These are phyloP conservation scores for Suillus occidentalis DNA, from an alignment of 768 basidiomycete species.

Conservation along the genomic window DNA sequence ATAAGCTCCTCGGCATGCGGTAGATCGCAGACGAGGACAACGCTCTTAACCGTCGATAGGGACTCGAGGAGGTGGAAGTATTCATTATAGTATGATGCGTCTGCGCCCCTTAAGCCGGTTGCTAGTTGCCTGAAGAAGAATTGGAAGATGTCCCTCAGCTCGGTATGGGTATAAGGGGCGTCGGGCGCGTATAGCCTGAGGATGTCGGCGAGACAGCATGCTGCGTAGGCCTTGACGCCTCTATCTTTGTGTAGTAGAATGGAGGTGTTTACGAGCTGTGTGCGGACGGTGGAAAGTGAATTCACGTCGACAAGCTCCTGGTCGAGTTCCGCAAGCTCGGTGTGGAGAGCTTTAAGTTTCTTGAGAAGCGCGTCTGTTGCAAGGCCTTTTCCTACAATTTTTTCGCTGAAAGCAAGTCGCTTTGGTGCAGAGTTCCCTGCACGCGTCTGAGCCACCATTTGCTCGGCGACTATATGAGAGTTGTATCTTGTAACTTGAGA, in stretches of 20 bases:
- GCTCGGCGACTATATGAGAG: slow-evolving; percentile 14
- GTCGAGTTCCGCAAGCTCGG: slow-evolving; percentile 78
- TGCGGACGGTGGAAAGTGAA: slow-evolving; percentile 68
- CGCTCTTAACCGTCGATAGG: slow-evolving; percentile 90
- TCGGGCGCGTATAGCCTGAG: slow-evolving; percentile 94
- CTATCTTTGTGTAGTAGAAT: slow-evolving; percentile 93
- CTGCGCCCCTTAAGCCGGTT: slow-evolving; percentile 69
- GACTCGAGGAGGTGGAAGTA: slow-evolving; percentile 96
- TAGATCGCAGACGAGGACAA: slow-evolving; percentile 91
- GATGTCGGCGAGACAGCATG: slow-evolving; percentile 93
- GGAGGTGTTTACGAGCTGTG: slow-evolving; percentile 76
- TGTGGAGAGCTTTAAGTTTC: slow-evolving; percentile 78
- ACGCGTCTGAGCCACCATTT: slow-evolving; percentile 77
- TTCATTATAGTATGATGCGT: slow-evolving; percentile 85
- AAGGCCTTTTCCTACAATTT: slow-evolving; percentile 73
- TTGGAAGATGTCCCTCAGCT: slow-evolving; percentile 94
- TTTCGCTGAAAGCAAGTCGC: slow-evolving; percentile 78
- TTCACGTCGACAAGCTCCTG: slow-evolving; percentile 80
- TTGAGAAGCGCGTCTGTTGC: slow-evolving; percentile 83
- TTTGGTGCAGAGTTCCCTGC: slow-evolving; percentile 51
- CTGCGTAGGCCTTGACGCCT: slow-evolving; percentile 92
- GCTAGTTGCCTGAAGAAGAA: slow-evolving; percentile 91
- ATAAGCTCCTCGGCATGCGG: slow-evolving; percentile 85
- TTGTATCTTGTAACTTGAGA: slow-evolving; percentile 1
- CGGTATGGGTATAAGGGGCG: slow-evolving; percentile 87